phyloP scores from a whole-genome alignment of 225 moss, liverwort and hornwort species.

The Bryum argenteum region DNA sequence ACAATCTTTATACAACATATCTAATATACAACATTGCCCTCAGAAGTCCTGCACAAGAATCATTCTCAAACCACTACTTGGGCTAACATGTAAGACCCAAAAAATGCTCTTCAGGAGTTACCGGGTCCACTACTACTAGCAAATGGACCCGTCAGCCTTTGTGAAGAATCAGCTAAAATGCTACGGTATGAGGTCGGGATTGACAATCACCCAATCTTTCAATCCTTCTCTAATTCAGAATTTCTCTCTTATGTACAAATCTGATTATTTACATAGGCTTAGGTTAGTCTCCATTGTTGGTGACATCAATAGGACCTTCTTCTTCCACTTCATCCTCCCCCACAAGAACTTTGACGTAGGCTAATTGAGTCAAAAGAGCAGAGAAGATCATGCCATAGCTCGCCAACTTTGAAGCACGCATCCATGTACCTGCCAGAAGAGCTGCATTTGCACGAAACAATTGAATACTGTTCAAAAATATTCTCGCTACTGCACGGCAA shows the following conservation, averaged over 20 bases:
- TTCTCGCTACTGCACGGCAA: background rate
- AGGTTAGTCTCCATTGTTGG: constrained; percentile 40
- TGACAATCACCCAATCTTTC: constrained; percentile 16
- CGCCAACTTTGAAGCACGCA: constrained; percentile 79
- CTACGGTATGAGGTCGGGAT: constrained; percentile 13
- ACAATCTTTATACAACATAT: too few relatives aligned
- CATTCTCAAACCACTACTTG: too few relatives aligned
- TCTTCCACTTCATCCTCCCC: constrained; percentile 57
- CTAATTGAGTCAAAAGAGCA: constrained; percentile 75
- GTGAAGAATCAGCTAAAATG: constrained; percentile 21
- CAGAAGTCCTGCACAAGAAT: too few relatives aligned
- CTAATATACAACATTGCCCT: too few relatives aligned
- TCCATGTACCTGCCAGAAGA: constrained; percentile 75
- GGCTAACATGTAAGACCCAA: too few relatives aligned
- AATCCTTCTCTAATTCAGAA: constrained; percentile 9
- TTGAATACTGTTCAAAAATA: background rate
- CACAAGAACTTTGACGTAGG: constrained; percentile 63
- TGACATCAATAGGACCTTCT: constrained; percentile 50
- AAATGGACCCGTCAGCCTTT: constrained; percentile 15
- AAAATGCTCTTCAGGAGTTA: too few relatives aligned
- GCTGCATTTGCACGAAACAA: constrained; percentile 45
- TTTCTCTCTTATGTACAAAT: constrained; percentile 20
- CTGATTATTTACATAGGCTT: background rate
- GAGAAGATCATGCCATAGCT: constrained; percentile 74
- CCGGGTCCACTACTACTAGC: background rate